Base-by-base conservation (phyloP, 2,329 filamentous ascomycete species). In the Annulohypoxylon truncatum region DNA sequence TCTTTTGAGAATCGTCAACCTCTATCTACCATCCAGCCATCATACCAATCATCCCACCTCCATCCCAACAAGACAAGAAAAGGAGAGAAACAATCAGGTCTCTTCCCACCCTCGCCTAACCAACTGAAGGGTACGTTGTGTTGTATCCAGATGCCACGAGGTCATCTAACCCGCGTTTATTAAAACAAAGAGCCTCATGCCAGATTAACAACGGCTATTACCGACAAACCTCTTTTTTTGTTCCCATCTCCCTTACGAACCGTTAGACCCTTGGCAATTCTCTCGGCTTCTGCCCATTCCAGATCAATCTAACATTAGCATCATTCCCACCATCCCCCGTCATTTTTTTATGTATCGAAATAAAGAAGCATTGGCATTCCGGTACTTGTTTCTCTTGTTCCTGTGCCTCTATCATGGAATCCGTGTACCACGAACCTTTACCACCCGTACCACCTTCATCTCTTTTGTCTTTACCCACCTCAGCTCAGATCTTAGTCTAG, bases 141-240 rank as follows among this genome's bases (percentile, higher is more conserved):
- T 65, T 59, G 65, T 70, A 68, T 66, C 48, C 33, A 24, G 46
- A 54, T 68, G 59, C 67, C 67, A 70, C 67, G 65, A 70, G 64
- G 67, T 59, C 67, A 56, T 66, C 64, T 59, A 64, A 61, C 47
- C 52, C 54, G 62, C 66, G 29, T 66, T 60, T 54, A 35, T 62
- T 48, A 33, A 33, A 63, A 63, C 58, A 61, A 64, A 70, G 67
- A 70, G 67, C 67, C 67, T 70, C 67, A 70, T 70, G 61, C 44
- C 46, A 65, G 59, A 70, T 68, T 68, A 61, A 69, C 60, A 51
- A 52, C 64, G 51, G 63, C 61, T 64, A 65, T 63, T 62, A 42
- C 60, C 57, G 61, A 63, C 48, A 58, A 33, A 62, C 44, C 38
- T 56, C 60, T 65, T 63, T 63, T 65, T 63, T 65, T 48, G 28